Percentiles rank a stretch among this genome's conserved stretches.
phyloP scores from a whole-genome alignment of 192 early-diverging fungal genomes.

The Coemansia sp. region DNA sequence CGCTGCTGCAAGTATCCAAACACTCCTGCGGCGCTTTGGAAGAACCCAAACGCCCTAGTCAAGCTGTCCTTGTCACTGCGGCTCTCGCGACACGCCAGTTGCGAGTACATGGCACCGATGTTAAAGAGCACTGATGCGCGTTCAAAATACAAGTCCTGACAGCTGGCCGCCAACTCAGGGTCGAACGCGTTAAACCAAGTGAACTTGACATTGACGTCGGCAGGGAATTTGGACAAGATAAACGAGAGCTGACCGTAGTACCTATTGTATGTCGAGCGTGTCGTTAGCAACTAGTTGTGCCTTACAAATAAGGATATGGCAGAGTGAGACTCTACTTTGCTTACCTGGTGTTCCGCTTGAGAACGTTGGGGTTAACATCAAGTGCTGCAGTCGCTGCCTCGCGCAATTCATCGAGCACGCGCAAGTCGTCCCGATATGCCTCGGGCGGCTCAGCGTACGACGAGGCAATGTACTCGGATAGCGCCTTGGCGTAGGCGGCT shows the following conservation, averaged over 20 bases:
- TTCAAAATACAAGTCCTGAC: conserved; percentile 78
- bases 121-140: conserved; percentile 85
- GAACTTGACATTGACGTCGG: conserved; percentile 67
- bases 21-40: conserved; percentile 85
- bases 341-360: conserved; percentile 62
- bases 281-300: background rate
- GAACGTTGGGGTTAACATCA: conserved; percentile 62
- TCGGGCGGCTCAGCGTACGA: conserved; percentile 87
- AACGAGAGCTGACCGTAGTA: conserved; percentile 88
- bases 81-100: conserved; percentile 72
- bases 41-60: conserved; percentile 75
- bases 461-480: conserved; percentile 73
- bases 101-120: conserved; percentile 82
- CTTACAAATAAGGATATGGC: background rate
- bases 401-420: conserved; percentile 75
- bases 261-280: background rate
- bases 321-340: conserved; percentile 32
- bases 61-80: conserved; percentile 73
- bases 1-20: conserved; percentile 66
- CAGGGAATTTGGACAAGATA: conserved; percentile 84
- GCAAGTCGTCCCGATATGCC: conserved; percentile 84
- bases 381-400: conserved; percentile 68
- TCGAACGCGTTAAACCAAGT: conserved; percentile 36
- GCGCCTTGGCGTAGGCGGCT: conserved; percentile 27
- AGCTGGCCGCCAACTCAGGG: conserved; percentile 67